Evolutionary conservation across 225 moss, liverwort and hornwort genomes (phyloP), one percentile per base, ranked within the genome.

Genomic region (Pleurozium schreberi): DNA sequence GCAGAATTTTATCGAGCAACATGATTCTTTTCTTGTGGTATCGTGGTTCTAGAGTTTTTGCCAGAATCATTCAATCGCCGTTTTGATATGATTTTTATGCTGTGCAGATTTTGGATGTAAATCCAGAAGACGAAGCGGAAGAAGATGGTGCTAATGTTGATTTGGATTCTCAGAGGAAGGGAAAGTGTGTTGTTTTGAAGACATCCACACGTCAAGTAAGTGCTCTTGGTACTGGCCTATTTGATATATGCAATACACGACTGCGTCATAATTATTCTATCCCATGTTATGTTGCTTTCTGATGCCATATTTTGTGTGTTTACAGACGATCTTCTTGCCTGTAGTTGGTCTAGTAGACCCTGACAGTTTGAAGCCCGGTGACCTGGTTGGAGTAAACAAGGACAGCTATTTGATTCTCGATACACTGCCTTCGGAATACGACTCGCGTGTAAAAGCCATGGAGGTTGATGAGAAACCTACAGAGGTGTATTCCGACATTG

Each of bases 111-210:
- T 87, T 98, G 89, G 96, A 98, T 89, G 98, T 98, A 70, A 98
- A 93, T 91, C 98, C 97, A 17, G 98, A 98, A 91, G 97, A 98
- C 75, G 97, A 98, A 91, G 98, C 95, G 36, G 97, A 97, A 90
- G 98, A 98, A 89, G 98, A 98, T 92, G 98, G 98, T 71, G 98
- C 98, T 64, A 98, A 98, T 68, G 98, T 98, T 71, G 98, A 98
- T 90, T 88, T 98, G 87, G 98, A 98, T 91, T 98, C 97, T 57
- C 98, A 98, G 88, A 94, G 98, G 85, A 98, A 97, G 93, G 98
- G 98, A 63, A 98, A 98, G 92, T 98, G 98, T 91, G 98, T 98
- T 43, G 98, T 98, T 73, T 88, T 97, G 93, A 98, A 98, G 93
- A 98, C 98, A 70, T 98, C 98, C 60, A 97, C 98, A 75, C 96